A percentile compares a stretch with the other conserved stretches of the same genome.
These are phyloP conservation scores for Pezicula rhizophila DNA, from an alignment of 2,329 filamentous ascomycete genomes.

Conservation along the genomic window DNA sequence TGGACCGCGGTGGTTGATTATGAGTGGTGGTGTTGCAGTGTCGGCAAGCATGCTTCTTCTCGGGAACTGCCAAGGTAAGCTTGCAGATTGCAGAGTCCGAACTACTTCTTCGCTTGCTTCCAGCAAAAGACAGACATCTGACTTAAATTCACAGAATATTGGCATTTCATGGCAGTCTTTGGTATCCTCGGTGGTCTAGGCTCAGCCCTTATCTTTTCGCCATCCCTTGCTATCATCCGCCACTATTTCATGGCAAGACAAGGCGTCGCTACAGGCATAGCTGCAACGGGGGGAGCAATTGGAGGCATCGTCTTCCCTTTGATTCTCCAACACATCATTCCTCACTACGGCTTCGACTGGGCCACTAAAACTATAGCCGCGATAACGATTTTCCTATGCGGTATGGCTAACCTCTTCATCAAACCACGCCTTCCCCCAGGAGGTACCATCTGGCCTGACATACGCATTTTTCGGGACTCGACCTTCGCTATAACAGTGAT, in stretches of 20 bases:
- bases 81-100: neutral
- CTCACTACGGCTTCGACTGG: neutral
- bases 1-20: conserved; percentile 39
- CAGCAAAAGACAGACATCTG: neutral
- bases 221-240: conserved; percentile 69
- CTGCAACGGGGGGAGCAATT: conserved; percentile 66
- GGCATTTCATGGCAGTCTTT: conserved; percentile 52
- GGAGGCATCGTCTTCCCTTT: conserved; percentile 62
- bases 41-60: conserved; percentile 35
- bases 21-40: conserved; percentile 4
- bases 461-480: neutral
- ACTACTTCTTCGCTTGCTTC: neutral
- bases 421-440: neutral
- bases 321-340: conserved; percentile 17
- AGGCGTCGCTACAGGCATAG: conserved; percentile 74
- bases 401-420: conserved; percentile 10
- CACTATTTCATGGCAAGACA: conserved; percentile 74
- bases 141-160: conserved; percentile 32
- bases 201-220: conserved; percentile 76
- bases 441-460: conserved; percentile 1
- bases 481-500: neutral
- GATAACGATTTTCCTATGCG: conserved; percentile 24
- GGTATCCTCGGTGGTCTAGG: conserved; percentile 69
- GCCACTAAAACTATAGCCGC: neutral
- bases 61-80: conserved; percentile 38